phyloP scores from a whole-genome alignment of 2,329 filamentous ascomycete genomes.

The Alternaria atra region DNA sequence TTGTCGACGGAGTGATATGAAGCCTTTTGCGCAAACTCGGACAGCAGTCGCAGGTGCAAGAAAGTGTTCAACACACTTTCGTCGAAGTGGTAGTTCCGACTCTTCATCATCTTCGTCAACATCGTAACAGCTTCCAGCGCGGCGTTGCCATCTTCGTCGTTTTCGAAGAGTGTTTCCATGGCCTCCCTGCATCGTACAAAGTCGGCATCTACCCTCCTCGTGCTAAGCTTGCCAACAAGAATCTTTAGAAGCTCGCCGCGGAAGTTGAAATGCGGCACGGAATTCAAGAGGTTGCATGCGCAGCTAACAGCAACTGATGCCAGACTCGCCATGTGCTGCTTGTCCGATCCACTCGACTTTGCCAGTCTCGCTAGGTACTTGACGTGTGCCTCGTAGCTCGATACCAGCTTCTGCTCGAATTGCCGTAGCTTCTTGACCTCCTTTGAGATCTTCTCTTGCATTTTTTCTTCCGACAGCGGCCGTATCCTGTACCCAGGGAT shows the following conservation, averaged over 20 bases:
- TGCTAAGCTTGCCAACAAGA: constrained; percentile 82
- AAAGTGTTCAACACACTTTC: constrained; percentile 91
- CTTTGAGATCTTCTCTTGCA: constrained; percentile 85
- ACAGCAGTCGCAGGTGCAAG: constrained; percentile 84
- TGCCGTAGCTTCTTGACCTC: constrained; percentile 83
- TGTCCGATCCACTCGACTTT: constrained; percentile 60
- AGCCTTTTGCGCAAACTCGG: constrained; percentile 85
- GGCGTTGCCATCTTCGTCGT: constrained; percentile 89
- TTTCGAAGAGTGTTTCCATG: constrained; percentile 80
- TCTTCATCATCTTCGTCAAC: constrained; percentile 94
- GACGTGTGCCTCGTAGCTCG: constrained; percentile 85
- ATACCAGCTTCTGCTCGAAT: constrained; percentile 88
- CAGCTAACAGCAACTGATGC: constrained; percentile 84
- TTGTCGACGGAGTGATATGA: constrained; percentile 80
- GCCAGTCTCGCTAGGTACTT: constrained; percentile 75
- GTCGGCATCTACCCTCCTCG: constrained; percentile 74
- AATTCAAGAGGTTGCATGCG: constrained; percentile 78
- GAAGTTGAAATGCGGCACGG: constrained; percentile 98
- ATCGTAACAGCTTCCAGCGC: constrained; percentile 87
- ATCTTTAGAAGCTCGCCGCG: constrained; percentile 87
- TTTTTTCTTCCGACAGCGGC: constrained; percentile 76
- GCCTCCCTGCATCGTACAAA: constrained; percentile 80
- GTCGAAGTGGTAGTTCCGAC: constrained; percentile 80
- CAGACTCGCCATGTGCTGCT: constrained; percentile 57
- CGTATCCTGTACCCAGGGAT: constrained; percentile 97